Percentiles rank a stretch among this genome's conserved stretches.
These are phyloP conservation scores for Marasmius tenuissimus DNA, from an alignment of 1,284 basidiomycete genomes.

Conservation along the genomic window DNA sequence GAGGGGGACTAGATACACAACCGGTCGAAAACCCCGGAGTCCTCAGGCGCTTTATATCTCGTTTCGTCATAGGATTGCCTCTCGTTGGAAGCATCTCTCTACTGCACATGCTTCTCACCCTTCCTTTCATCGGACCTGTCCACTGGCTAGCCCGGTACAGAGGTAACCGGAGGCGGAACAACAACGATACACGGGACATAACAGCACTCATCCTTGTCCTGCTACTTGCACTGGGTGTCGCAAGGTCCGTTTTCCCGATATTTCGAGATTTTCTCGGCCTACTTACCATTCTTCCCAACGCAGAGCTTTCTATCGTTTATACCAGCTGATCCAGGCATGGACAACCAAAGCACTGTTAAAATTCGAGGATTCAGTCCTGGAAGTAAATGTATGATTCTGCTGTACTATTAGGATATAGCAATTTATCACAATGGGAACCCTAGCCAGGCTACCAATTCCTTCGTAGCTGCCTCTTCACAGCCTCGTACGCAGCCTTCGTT, in stretches of 20 bases:
- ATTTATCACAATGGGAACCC: constrained; percentile 4
- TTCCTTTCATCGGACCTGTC: constrained; percentile 60
- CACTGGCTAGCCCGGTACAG: constrained; percentile 68
- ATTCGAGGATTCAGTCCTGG: constrained; percentile 77
- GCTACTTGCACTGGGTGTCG: constrained; percentile 62
- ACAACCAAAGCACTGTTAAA: constrained; percentile 63
- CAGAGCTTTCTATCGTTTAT: constrained; percentile 72
- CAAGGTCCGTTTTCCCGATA: constrained; percentile 44
- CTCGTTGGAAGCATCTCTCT: constrained; percentile 76
- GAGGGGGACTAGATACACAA: background rate
- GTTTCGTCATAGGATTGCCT: constrained; percentile 74
- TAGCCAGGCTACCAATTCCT: constrained; percentile 51
- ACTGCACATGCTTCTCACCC: constrained; percentile 64
- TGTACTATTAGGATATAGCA: too few relatives aligned
- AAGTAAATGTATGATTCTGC: constrained; percentile 45
- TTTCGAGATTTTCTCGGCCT: background rate
- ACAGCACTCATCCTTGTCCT: constrained; percentile 63
- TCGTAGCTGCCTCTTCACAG: constrained; percentile 65
- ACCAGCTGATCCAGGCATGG: constrained; percentile 57
- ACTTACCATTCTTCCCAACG: constrained; percentile 2
- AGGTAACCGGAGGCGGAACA: constrained; percentile 50
- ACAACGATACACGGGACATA: constrained; percentile 52
- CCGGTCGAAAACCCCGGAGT: constrained; percentile 37
- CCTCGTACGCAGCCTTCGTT: constrained; percentile 64
- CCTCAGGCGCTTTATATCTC: constrained; percentile 55